phyloP scores from a whole-genome alignment of 768 basidiomycete species.

The Rubroboletus satanas region DNA sequence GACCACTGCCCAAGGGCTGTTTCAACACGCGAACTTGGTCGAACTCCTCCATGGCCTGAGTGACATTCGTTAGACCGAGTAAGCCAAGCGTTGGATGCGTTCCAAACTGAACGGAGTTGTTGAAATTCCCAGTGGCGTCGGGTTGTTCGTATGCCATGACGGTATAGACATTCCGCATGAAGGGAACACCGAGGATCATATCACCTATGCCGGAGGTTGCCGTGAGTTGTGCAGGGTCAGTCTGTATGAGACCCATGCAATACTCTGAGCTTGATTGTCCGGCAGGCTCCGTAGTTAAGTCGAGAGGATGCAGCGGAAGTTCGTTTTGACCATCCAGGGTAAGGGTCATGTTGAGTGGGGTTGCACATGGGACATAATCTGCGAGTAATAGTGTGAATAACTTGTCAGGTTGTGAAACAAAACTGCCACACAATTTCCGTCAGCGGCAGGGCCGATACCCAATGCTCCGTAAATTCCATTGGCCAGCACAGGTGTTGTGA shows the following conservation, averaged over 20 bases:
- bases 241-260: conserved; percentile 70
- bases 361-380: conserved; percentile 76
- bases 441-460: conserved; percentile 52
- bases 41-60: conserved; percentile 63
- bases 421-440: conserved; percentile 57
- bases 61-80: conserved; percentile 57
- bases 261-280: conserved; percentile 38
- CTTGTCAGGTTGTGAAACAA: background rate
- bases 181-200: conserved; percentile 76
- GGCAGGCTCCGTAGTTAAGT: conserved; percentile 53
- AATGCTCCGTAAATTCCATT: conserved; percentile 78
- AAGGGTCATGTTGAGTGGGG: conserved; percentile 68
- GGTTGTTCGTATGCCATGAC: conserved; percentile 67
- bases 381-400: conserved; percentile 6
- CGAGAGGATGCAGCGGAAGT: conserved; percentile 70
- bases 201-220: conserved; percentile 46
- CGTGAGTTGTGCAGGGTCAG: conserved; percentile 42
- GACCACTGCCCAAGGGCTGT: conserved; percentile 43
- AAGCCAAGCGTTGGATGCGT: conserved; percentile 53
- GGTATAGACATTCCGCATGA: conserved; percentile 71
- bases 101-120: conserved; percentile 19
- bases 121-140: conserved; percentile 43
- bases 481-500: conserved; percentile 57
- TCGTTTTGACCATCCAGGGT: conserved; percentile 55
- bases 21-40: conserved; percentile 63